These are phyloP conservation scores for Geopyxis carbonaria DNA, from an alignment of 495 filamentous ascomycete species.

Conservation along the genomic window DNA sequence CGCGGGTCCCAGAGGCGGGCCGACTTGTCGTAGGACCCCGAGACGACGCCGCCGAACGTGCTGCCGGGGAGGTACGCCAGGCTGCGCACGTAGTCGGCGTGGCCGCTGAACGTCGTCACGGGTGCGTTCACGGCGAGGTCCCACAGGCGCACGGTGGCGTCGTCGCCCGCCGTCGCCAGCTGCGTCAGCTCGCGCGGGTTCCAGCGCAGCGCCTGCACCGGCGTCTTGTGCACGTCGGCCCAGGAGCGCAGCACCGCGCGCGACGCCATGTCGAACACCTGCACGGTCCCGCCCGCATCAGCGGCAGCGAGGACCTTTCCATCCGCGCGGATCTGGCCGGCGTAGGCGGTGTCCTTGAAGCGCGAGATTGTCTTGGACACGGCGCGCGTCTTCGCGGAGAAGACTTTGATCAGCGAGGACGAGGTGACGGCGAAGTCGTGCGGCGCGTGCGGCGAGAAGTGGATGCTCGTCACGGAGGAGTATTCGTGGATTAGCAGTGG, in stretches of 20 bases:
- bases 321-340: conserved; percentile 72
- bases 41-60: conserved; percentile 55
- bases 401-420: conserved; percentile 80
- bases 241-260: conserved; percentile 91
- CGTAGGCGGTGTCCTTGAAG: conserved; percentile 75
- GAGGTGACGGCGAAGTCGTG: conserved; percentile 87
- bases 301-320: conserved; percentile 78
- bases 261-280: conserved; percentile 81
- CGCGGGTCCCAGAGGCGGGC: conserved; percentile 88
- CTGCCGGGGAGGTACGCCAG: conserved; percentile 73
- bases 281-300: conserved; percentile 75
- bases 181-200: conserved; percentile 70
- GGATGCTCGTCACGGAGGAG: conserved; percentile 74
- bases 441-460: conserved; percentile 45
- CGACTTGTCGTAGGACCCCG: conserved; percentile 85
- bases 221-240: conserved; percentile 74
- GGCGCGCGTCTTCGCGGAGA: conserved; percentile 73
- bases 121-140: conserved; percentile 68
- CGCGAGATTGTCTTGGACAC: conserved; percentile 79
- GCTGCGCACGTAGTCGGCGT: conserved; percentile 77
- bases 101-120: conserved; percentile 63
- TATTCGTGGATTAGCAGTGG: conserved; percentile 72
- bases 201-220: conserved; percentile 82
- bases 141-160: conserved; percentile 84
- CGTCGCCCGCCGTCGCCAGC: conserved; percentile 70